Conservation (phyloP, 345 rosid species). For the Ceriops decandra region DNA sequence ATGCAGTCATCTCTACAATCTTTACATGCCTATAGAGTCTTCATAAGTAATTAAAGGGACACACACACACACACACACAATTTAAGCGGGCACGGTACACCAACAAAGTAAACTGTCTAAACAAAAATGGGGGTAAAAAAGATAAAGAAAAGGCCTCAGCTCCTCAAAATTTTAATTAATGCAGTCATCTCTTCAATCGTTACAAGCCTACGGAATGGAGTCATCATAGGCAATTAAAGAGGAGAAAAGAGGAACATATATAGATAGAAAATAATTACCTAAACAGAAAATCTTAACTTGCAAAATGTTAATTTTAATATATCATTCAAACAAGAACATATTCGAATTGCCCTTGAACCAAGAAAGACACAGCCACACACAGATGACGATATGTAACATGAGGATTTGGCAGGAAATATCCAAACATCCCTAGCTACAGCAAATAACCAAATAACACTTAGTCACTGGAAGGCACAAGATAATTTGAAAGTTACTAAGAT, state of each 20-base stretch:
- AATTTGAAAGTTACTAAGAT: background rate
- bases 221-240: constrained; percentile 29
- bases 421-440: background rate
- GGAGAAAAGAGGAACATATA: too few species aligned
- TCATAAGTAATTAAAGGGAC: constrained; percentile 22
- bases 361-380: too few species aligned
- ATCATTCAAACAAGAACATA: too few species aligned
- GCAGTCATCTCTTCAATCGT: constrained; percentile 27
- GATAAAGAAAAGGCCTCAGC: background rate
- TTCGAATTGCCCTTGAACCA: too few species aligned
- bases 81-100: too few species aligned
- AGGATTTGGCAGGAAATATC: background rate
- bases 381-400: too few species aligned
- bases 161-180: background rate
- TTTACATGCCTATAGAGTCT: constrained; percentile 49
- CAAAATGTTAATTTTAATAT: too few species aligned
- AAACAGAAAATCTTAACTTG: too few species aligned
- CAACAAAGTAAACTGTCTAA: background rate
- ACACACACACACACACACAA: background rate
- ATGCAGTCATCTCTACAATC: constrained; percentile 10
- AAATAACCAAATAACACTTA: background rate
- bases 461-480: background rate
- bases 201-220: constrained; percentile 40
- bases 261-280: too few species aligned
- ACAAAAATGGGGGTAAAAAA: background rate